A percentile compares a stretch with the other conserved stretches of the same genome.
Evolutionary conservation across 2,329 filamentous ascomycete genomes (phyloP).

Genomic region (Ramichloridium luteum): DNA sequence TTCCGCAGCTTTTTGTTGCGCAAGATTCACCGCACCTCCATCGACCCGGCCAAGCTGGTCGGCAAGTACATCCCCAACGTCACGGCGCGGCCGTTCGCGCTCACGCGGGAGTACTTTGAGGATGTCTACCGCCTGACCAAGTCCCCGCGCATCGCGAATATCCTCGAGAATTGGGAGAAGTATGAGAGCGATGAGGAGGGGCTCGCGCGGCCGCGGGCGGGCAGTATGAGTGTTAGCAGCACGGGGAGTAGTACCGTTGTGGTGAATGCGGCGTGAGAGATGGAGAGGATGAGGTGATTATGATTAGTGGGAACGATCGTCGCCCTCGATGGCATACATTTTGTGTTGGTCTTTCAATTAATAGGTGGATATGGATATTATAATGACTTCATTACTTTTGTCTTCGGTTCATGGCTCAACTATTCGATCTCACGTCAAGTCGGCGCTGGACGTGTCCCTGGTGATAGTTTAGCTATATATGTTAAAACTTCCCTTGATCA

Average conservation of each 20-base stretch:
- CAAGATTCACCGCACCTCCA: slow-evolving; percentile 99
- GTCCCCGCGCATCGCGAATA: slow-evolving; percentile 59
- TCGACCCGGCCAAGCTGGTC: slow-evolving; percentile 90
- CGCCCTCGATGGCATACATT: too few relatives aligned
- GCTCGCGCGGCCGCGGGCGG: slow-evolving; percentile 17
- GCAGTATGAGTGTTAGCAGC: slow-evolving; percentile 19
- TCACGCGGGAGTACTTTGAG: slow-evolving; percentile 98
- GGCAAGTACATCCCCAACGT: slow-evolving; percentile 99
- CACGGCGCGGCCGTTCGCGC: slow-evolving; percentile 84
- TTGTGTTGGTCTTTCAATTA: too few relatives aligned
- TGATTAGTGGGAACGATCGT: neutral
- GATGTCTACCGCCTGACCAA: slow-evolving; percentile 94
- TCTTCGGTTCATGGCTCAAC: too few relatives aligned
- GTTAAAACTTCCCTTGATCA: too few relatives aligned
- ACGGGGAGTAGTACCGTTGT: too few relatives aligned
- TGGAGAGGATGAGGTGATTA: neutral
- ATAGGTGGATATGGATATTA: too few relatives aligned
- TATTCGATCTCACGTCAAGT: too few relatives aligned
- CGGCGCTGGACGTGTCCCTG: too few relatives aligned
- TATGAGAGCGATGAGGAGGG: slow-evolving; percentile 31
- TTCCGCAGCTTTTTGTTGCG: slow-evolving; percentile 97
- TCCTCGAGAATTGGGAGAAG: slow-evolving; percentile 62
- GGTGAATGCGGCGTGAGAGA: slow-evolving; percentile 2
- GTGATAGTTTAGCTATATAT: too few relatives aligned
- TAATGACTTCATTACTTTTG: too few relatives aligned